Conservation (phyloP, 768 basidiomycete genomes). For the Mycena galericulata region DNA sequence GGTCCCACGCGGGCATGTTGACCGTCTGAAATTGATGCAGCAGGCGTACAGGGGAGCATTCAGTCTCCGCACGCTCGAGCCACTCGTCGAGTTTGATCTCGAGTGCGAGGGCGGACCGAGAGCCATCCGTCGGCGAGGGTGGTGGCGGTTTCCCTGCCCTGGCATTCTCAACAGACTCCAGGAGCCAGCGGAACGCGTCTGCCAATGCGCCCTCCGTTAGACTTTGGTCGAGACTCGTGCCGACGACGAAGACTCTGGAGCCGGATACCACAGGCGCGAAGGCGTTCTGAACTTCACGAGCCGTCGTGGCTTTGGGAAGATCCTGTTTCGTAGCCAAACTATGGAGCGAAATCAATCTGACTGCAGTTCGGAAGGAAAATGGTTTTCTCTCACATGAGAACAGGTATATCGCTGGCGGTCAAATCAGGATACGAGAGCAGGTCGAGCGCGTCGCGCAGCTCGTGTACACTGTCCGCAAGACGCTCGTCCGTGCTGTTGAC, state of each 20-base stretch:
- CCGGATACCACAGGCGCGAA: constrained; percentile 47
- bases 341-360: constrained; percentile 27
- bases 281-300: constrained; percentile 56
- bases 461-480: constrained; percentile 64
- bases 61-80: constrained; percentile 48
- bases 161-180: constrained; percentile 43
- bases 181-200: constrained; percentile 57
- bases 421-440: constrained; percentile 45
- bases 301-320: constrained; percentile 60
- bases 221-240: constrained; percentile 37
- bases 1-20: constrained; percentile 58
- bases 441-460: constrained; percentile 57
- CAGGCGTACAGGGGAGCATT: constrained; percentile 47
- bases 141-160: constrained; percentile 25
- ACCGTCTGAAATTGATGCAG: constrained; percentile 48
- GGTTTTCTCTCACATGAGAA: constrained; percentile 46
- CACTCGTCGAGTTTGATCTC: constrained; percentile 45
- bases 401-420: constrained; percentile 37
- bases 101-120: constrained; percentile 35
- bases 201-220: constrained; percentile 45
- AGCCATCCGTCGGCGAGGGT: constrained; percentile 8
- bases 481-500: constrained; percentile 69
- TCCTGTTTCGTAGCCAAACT: constrained; percentile 76
- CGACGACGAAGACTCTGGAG: constrained; percentile 44
- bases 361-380: background rate